Conservation (phyloP, 768 basidiomycete species). For the Tylopilus sp. region DNA sequence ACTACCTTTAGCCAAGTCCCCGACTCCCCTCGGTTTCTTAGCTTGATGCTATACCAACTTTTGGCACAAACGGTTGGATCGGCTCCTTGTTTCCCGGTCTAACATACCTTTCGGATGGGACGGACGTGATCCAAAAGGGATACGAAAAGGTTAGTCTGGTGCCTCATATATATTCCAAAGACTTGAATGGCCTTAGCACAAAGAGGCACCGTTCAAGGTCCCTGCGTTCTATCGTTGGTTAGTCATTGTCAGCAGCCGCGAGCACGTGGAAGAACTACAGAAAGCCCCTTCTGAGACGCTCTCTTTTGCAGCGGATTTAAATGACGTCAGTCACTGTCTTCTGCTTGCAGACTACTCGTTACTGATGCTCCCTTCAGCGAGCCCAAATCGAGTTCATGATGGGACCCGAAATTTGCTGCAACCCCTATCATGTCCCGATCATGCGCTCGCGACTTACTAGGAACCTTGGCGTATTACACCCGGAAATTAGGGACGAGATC, state of each 20-base stretch:
- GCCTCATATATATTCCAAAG: too few relatives aligned
- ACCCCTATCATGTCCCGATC: constrained; percentile 31
- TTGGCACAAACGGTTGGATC: not conserved
- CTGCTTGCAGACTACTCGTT: too few relatives aligned
- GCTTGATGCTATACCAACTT: constrained; percentile 5
- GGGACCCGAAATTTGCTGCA: constrained; percentile 26
- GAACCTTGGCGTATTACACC: constrained; percentile 28
- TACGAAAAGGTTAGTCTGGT: constrained; percentile 24
- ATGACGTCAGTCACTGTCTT: too few relatives aligned
- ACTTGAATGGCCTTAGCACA: too few relatives aligned
- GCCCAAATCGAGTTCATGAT: constrained; percentile 40
- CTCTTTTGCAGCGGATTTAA: not conserved
- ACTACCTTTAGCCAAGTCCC: too few relatives aligned
- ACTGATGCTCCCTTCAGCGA: too few relatives aligned
- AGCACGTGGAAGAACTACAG: not conserved
- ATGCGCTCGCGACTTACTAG: constrained; percentile 29
- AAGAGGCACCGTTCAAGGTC: not conserved
- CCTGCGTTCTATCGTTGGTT: not conserved
- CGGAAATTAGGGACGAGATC: not conserved
- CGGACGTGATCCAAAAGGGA: constrained; percentile 29
- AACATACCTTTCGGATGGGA: constrained; percentile 12
- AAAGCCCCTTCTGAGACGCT: not conserved
- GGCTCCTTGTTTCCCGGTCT: constrained; percentile 13
- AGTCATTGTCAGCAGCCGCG: not conserved
- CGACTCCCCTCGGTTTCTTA: not conserved